Conservation (phyloP, 2,329 filamentous ascomycete species). For the Thielaviopsis ethacetica region DNA sequence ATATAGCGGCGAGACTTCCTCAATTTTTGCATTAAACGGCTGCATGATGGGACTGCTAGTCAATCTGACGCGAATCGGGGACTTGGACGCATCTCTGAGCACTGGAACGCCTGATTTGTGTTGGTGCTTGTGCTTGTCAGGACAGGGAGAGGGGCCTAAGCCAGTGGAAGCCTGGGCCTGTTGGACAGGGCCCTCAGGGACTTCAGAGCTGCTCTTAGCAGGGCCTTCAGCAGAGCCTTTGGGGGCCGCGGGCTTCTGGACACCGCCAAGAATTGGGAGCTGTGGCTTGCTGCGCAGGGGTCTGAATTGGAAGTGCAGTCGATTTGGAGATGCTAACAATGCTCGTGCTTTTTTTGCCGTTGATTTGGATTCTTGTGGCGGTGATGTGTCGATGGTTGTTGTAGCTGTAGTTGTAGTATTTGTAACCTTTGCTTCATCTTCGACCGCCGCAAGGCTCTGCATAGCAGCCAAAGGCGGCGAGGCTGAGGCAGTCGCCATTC, state of each 20-base stretch:
- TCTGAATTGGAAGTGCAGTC: not conserved
- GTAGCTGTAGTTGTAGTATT: too few species aligned
- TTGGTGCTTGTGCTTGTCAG: not conserved
- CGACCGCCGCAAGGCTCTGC: not conserved
- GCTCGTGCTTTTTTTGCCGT: not conserved
- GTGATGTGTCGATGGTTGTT: too few species aligned
- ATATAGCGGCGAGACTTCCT: conserved; percentile 8
- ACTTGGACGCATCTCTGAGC: conserved; percentile 35
- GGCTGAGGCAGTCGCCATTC: not conserved
- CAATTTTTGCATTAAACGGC: conserved; percentile 9
- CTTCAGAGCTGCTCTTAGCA: not conserved
- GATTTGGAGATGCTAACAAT: not conserved
- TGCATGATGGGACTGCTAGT: conserved; percentile 8
- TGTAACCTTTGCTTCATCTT: too few species aligned
- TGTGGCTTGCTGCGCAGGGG: not conserved
- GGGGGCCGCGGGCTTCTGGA: not conserved
- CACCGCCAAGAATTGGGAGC: not conserved
- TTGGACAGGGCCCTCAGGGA: not conserved
- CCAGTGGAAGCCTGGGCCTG: not conserved
- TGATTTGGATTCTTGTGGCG: too few species aligned
- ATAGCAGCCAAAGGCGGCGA: not conserved
- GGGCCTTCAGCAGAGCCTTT: not conserved
- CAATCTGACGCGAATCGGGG: conserved; percentile 32
- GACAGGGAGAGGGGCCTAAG: not conserved
- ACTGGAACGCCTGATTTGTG: conserved; percentile 22